Conservation (phyloP, 345 rosid genomes). For the Eucalyptus curtisii region DNA sequence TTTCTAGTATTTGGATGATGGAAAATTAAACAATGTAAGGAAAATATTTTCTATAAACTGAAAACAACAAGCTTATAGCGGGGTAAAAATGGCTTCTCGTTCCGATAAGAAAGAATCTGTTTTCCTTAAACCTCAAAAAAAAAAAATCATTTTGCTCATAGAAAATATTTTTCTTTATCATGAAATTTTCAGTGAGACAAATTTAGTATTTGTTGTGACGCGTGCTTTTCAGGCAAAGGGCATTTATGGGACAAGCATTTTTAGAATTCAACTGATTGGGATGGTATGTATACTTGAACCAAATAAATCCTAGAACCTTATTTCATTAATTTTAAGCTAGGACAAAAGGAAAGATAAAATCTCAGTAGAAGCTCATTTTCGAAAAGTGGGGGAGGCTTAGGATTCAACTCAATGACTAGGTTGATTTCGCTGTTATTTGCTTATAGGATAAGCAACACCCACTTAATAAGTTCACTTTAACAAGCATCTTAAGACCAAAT, state of each 20-base stretch:
- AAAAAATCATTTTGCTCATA: no score
- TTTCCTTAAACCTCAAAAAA: not conserved
- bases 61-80: not conserved
- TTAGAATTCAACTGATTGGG: not conserved
- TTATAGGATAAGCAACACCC: not conserved
- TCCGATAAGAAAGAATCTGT: rapidly evolving
- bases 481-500: rapidly evolving
- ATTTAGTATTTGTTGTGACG: rapidly evolving
- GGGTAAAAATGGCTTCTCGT: not conserved
- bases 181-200: not conserved
- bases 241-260: not conserved
- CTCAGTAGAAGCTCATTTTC: not conserved
- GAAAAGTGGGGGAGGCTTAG: not conserved
- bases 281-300: not conserved
- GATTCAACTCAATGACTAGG: not conserved
- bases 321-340: not conserved
- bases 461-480: not conserved
- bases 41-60: no score
- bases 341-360: not conserved
- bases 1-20: not conserved
- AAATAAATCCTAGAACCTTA: not conserved
- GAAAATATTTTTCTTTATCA: no score
- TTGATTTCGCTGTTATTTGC: not conserved
- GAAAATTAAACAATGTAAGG: no score
- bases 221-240: not conserved